These are phyloP conservation scores for Grosmannia huntii DNA, from an alignment of 2,329 filamentous ascomycete species.

Conservation along the genomic window DNA sequence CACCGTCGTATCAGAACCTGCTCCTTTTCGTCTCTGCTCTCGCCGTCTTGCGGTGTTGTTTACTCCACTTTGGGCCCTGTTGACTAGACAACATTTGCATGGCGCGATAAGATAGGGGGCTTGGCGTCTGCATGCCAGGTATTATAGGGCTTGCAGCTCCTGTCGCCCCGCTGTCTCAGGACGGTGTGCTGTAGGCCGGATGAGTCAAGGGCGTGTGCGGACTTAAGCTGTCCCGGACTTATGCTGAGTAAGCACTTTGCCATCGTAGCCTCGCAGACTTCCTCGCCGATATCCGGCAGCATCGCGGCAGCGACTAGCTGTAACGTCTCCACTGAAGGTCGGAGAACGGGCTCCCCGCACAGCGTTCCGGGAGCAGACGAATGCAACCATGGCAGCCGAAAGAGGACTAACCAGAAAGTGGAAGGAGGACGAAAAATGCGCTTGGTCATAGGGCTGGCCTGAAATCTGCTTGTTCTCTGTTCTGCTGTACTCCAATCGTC, in stretches of 20 bases:
- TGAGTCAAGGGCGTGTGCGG: no score
- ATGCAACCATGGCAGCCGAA: not conserved
- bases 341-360: no score
- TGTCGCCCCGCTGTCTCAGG: no score
- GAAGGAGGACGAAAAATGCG: not conserved
- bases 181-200: no score
- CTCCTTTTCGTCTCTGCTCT: not conserved
- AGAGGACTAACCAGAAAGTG: not conserved
- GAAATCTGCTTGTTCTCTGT: not conserved
- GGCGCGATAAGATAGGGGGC: not conserved
- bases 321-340: no score
- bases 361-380: not conserved
- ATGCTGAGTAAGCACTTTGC: no score
- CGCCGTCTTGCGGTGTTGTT: not conserved
- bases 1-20: not conserved
- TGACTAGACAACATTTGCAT: not conserved
- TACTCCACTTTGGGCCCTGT: not conserved
- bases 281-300: no score
- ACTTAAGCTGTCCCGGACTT: no score
- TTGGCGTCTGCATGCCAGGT: not conserved
- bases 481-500: not conserved
- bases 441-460: not conserved
- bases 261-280: no score
- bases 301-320: no score
- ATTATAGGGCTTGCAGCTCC: no score